Evolutionary conservation across 768 basidiomycete genomes (phyloP).

Genomic region (Suillus sp.): DNA sequence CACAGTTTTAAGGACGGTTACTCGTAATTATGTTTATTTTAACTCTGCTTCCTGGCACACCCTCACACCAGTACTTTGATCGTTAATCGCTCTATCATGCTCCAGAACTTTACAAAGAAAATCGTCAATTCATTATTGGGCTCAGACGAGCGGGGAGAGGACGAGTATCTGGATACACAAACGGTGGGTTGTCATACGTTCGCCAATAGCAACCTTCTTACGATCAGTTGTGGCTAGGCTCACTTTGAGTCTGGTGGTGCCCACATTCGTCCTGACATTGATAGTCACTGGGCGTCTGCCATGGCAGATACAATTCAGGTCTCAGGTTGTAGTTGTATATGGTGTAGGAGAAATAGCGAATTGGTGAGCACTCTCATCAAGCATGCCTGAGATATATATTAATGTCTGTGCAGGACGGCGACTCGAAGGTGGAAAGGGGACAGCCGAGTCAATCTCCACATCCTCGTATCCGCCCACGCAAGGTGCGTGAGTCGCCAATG

Average conservation of each 20-base stretch:
- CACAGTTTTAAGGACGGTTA: background rate
- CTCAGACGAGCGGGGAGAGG: background rate
- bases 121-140: slow-evolving; percentile 1
- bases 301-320: slow-evolving; percentile 16
- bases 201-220: background rate
- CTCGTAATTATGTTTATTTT: background rate
- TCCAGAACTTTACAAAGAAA: slow-evolving; percentile 18
- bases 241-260: background rate
- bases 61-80: background rate
- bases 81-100: slow-evolving; percentile 12
- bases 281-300: slow-evolving; percentile 15
- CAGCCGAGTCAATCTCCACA: background rate
- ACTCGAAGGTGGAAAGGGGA: background rate
- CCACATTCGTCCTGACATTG: background rate
- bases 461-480: background rate
- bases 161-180: background rate
- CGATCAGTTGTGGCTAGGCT: background rate
- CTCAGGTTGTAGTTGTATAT: slow-evolving; percentile 14
- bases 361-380: slow-evolving; percentile 11
- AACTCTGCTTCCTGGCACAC: too few species aligned
- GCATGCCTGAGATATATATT: slow-evolving; percentile 6
- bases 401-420: slow-evolving; percentile 13
- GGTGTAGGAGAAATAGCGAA: slow-evolving; percentile 6
- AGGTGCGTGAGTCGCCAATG: slow-evolving; percentile 1
- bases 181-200: background rate